Evolutionary conservation across 1,284 basidiomycete species (phyloP).

Genomic region (Apiotrichum siamense): DNA sequence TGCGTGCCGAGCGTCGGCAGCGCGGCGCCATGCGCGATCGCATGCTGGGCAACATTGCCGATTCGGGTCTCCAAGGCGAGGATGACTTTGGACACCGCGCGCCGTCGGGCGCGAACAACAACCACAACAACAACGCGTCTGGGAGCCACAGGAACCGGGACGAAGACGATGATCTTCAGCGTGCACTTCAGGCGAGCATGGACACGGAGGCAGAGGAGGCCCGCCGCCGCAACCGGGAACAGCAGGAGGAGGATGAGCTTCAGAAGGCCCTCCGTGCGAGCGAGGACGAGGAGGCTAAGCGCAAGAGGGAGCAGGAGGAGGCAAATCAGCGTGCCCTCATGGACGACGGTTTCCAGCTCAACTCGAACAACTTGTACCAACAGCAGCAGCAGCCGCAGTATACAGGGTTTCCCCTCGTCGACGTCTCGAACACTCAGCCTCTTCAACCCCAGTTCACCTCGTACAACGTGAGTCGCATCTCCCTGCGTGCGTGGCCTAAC

Average conservation of each 20-base stretch:
- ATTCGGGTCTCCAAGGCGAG: conserved; percentile 46
- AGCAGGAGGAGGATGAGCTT: conserved; percentile 64
- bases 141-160: conserved; percentile 31
- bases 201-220: conserved; percentile 69
- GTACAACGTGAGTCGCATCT: conserved; percentile 42
- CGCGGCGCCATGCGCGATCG: conserved; percentile 91
- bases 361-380: conserved; percentile 41
- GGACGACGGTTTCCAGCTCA: conserved; percentile 69
- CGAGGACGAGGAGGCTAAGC: conserved; percentile 75
- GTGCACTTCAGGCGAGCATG: conserved; percentile 84
- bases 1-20: conserved; percentile 73
- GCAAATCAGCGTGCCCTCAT: conserved; percentile 72
- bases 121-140: conserved; percentile 10
- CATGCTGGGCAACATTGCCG: conserved; percentile 63
- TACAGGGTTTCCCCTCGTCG: conserved; percentile 55
- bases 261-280: conserved; percentile 71
- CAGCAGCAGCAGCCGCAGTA: conserved; percentile 38
- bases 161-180: conserved; percentile 74
- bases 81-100: conserved; percentile 45
- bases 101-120: background rate
- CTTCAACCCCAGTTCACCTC: conserved; percentile 59
- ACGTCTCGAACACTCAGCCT: conserved; percentile 51
- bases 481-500: conserved; percentile 19
- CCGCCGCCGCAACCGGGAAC: conserved; percentile 48
- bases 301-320: conserved; percentile 64